Conservation (phyloP, 495 filamentous ascomycete genomes). For the Penicillium longicatenatum region DNA sequence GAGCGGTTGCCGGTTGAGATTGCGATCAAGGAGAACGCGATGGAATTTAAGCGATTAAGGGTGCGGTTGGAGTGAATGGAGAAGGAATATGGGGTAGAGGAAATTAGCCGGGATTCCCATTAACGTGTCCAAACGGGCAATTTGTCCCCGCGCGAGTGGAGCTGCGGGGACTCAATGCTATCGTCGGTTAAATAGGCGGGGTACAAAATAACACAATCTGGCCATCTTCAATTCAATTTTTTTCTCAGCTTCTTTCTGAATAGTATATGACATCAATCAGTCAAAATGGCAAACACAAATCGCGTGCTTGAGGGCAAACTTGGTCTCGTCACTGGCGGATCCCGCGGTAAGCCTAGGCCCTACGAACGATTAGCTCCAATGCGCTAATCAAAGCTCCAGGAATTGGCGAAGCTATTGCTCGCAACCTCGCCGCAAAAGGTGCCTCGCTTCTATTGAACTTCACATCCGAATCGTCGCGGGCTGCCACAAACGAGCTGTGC, state of each 20-base stretch:
- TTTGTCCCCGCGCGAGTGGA: slow-evolving; percentile 23
- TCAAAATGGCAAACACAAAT: slow-evolving; percentile 27
- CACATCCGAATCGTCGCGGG: slow-evolving; percentile 59
- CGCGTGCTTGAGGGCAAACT: slow-evolving; percentile 64
- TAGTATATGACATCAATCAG: neutral
- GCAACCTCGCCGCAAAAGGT: slow-evolving; percentile 76
- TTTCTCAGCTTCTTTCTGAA: neutral
- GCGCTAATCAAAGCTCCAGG: slow-evolving; percentile 48
- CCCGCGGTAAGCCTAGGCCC: slow-evolving; percentile 54
- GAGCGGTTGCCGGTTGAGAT: slow-evolving; percentile 69
- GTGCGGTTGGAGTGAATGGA: slow-evolving; percentile 13
- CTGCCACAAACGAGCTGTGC: slow-evolving; percentile 47
- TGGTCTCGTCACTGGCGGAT: slow-evolving; percentile 76
- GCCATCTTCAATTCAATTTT: neutral
- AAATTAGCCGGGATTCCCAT: slow-evolving; percentile 22
- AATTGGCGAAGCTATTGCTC: slow-evolving; percentile 82
- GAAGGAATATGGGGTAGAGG: neutral
- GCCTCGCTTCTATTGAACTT: slow-evolving; percentile 70
- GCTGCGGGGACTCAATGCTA: slow-evolving; percentile 10
- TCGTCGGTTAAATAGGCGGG: slow-evolving; percentile 26
- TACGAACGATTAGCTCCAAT: neutral
- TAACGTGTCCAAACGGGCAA: slow-evolving; percentile 25
- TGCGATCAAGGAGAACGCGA: slow-evolving; percentile 63
- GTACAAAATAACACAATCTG: slow-evolving; percentile 9
- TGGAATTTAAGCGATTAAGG: slow-evolving; percentile 57